A percentile compares a stretch with the other conserved stretches of the same genome.
Evolutionary conservation across 2,329 filamentous ascomycete genomes (phyloP).

Genomic region (Aspergillus sp.): DNA sequence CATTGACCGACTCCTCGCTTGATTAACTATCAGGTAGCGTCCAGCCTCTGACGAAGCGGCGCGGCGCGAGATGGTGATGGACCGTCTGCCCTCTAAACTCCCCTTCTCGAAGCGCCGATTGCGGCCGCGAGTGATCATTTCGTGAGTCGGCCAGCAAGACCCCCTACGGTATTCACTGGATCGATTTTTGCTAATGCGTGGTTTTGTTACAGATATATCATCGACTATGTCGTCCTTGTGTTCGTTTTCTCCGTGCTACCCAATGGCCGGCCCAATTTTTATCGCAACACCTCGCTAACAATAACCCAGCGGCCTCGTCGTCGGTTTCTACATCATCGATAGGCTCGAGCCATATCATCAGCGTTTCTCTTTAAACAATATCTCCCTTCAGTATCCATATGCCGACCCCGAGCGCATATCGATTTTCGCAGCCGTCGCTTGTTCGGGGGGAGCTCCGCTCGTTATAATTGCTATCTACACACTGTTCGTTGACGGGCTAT

Average conservation of each 20-base stretch:
- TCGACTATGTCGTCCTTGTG: slow-evolving; percentile 61
- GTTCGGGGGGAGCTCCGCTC: slow-evolving; percentile 52
- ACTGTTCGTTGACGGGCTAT: slow-evolving; percentile 58
- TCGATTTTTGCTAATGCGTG: neutral
- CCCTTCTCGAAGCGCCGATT: slow-evolving; percentile 56
- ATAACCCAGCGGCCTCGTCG: slow-evolving; percentile 49
- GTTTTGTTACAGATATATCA: slow-evolving; percentile 48
- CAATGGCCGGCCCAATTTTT: neutral
- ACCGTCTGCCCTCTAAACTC: slow-evolving; percentile 42
- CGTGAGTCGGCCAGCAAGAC: slow-evolving; percentile 39
- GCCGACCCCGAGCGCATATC: slow-evolving; percentile 57
- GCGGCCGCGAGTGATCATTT: slow-evolving; percentile 52
- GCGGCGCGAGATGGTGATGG: slow-evolving; percentile 20
- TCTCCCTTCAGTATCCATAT: slow-evolving; percentile 59
- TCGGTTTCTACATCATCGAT: slow-evolving; percentile 55
- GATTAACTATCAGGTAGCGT: too few relatives aligned
- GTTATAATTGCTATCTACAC: slow-evolving; percentile 57
- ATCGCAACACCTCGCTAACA: slow-evolving; percentile 4
- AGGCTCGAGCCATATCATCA: slow-evolving; percentile 57
- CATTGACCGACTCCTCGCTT: too few relatives aligned
- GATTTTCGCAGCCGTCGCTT: slow-evolving; percentile 49
- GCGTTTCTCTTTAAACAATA: slow-evolving; percentile 57
- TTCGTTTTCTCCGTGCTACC: slow-evolving; percentile 33
- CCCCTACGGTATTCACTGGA: neutral
- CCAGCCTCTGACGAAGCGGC: neutral